Base-by-base conservation (phyloP, 1,284 basidiomycete genomes). In the Cystobasidium sp. region DNA sequence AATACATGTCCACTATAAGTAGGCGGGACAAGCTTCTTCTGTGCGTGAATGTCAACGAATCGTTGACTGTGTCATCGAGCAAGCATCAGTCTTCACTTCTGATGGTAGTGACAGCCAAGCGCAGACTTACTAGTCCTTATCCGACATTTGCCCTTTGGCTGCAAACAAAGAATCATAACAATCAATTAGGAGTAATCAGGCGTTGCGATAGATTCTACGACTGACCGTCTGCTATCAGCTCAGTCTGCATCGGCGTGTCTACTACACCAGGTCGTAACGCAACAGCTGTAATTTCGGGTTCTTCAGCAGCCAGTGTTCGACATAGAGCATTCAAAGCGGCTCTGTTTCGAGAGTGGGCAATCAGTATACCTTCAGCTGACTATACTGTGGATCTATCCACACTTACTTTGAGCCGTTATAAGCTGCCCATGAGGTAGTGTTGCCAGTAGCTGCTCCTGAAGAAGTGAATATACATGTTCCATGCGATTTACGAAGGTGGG, bases 221-320 rank as follows among this genome's bases (percentile, higher is more conserved):
- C n/a, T n/a, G n/a, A n/a, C n/a, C n/a, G n/a, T n/a, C 75, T 0
- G 75, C 74, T 6, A 79, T 63, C 37, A 80, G 76, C 14, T 65
- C 73, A 5, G 58, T 47, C 55, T 79, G 79, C 79, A 80, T 80
- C 18, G 66, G 65, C 1, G 75, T 83, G 64, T 93, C 89, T 10
- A 95, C 92, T 81, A 90, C 90, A 20, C 93, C 93, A 0, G 94
- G 94, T 0, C 93, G 87, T 1, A 96, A 78, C 6, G 93, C 90
- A 41, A 95, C 86, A 12, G 87, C 88, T 1, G 87, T 85, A n/a
- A 96, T 83, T 22, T 85, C 83, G 3, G 88, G 86, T 81, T 96
- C 93, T 82, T 95, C 94, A 76, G 88, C 87, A 4, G 89, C 90
- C 6, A 95, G 83, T 0, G 92, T 95, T 77, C 93, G 91, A 71